Base-by-base conservation (phyloP, 768 basidiomycete genomes). In the Hygrocybe punicea region DNA sequence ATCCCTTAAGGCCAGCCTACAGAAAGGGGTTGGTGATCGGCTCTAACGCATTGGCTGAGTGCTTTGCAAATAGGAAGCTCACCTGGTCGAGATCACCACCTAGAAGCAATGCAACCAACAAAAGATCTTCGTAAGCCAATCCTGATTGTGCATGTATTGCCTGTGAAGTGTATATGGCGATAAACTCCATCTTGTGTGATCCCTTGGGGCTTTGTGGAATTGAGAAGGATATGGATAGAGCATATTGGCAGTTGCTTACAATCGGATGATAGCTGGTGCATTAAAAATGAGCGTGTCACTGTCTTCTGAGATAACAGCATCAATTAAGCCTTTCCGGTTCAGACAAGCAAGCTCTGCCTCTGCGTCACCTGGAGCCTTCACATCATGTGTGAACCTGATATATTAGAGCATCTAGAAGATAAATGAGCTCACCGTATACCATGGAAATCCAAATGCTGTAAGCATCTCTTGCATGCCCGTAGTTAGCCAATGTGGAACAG, bases 361-460 rank as follows among this genome's bases (percentile, higher is more conserved):
- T 11, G 55, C 55, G 19, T 56, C 55, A 29, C 55, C 55, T 17
- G 55, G 55, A 33, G 55, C 55, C 55, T 56, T 14, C 5, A 11
- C 14, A 25, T 49, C 47, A 19, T 17, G n/a, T 49, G 24, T 16
- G 16, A 19, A 49, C 24, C 47, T 19, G n/a, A 49, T 6, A 19
- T 19, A 25, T 49, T 49, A 49, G n/a, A 21, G 16, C 40, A 21
- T n/a, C 16, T 49, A 49, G 24, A 16, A 25, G 24, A 49, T 16
- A 49, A 29, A 29, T 29, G 29, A 29, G 29, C 47, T 19, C 24
- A 49, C 47, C 47, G 24, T 25, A 25, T 49, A 49, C 47, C 47
- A 49, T 48, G 72, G 69, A 40, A 76, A 76, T 1, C 80, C 78
- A 55, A 78, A 81, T 0, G 67, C 69, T 16, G 71, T 61, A 8